phyloP scores from a whole-genome alignment of 2,329 filamentous ascomycete species.

The Fusarium nygamai region DNA sequence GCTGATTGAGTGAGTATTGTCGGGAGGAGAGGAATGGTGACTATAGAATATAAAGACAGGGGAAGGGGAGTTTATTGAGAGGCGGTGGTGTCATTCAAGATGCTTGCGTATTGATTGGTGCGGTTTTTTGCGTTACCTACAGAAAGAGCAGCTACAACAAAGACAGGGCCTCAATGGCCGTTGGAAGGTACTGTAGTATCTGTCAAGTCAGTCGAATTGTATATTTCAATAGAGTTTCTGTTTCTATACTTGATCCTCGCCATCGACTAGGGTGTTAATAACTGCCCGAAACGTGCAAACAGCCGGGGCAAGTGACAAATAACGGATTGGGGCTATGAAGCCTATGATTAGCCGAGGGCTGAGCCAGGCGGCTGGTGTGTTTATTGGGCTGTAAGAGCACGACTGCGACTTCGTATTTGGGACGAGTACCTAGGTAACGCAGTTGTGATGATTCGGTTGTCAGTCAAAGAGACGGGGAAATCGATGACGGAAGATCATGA shows the following conservation, averaged over 20 bases:
- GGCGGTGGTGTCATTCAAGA: slow-evolving; percentile 1
- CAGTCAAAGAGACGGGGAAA: not conserved
- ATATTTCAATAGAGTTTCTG: not conserved
- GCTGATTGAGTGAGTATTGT: slow-evolving; percentile 9
- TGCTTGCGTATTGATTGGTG: slow-evolving; percentile 3
- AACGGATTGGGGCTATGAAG: slow-evolving; percentile 9
- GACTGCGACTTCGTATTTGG: not conserved
- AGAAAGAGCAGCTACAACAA: not conserved
- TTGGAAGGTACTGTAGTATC: not conserved
- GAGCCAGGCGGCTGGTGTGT: slow-evolving; percentile 5
- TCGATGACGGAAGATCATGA: not conserved
- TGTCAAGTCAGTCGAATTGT: not conserved
- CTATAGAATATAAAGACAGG: not conserved
- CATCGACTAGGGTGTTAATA: not conserved
- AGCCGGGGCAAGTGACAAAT: not conserved
- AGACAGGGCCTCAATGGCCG: not conserved
- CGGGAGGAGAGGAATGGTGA: not conserved
- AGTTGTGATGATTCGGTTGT: not conserved
- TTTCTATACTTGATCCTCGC: not conserved
- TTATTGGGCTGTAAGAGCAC: slow-evolving; percentile 2
- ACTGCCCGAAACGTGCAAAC: slow-evolving; percentile 1
- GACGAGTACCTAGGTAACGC: not conserved
- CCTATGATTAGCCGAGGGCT: slow-evolving; percentile 33
- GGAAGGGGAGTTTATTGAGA: not conserved
- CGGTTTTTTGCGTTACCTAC: slow-evolving; percentile 9